Percentiles rank a stretch among this genome's conserved stretches.
Conservation (phyloP, 1,139 yeast genomes). For the Hemisphaericaspora subhashii region DNA sequence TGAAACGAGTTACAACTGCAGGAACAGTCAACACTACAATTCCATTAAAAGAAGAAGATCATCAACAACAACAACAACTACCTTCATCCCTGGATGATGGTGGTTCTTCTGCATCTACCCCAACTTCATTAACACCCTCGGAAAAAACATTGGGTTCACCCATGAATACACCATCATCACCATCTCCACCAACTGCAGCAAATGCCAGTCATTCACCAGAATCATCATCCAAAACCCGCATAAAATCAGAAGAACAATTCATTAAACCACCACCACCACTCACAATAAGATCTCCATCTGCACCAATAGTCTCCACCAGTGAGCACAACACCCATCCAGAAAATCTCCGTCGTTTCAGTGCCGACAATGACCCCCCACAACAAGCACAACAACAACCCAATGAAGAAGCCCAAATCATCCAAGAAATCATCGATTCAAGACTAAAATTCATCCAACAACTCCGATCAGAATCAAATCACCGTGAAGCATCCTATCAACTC, state of each 20-base stretch:
- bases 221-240: no score
- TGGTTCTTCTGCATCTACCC: no score
- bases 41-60: not conserved
- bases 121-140: slow-evolving; percentile 4
- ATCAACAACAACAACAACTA: no score
- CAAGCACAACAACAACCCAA: slow-evolving; percentile 5
- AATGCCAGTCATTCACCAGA: not conserved
- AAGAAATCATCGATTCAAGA: slow-evolving; percentile 36
- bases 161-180: not conserved
- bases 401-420: not conserved
- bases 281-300: slow-evolving; percentile 17
- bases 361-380: slow-evolving; percentile 9
- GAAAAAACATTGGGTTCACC: not conserved
- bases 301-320: slow-evolving; percentile 10
- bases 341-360: slow-evolving; percentile 7
- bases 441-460: slow-evolving; percentile 54
- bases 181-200: not conserved
- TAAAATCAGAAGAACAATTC: no score
- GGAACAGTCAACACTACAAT: not conserved
- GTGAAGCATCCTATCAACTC: slow-evolving; percentile 71
- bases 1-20: slow-evolving; percentile 9
- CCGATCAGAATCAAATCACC: slow-evolving; percentile 57
- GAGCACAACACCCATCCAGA: not conserved
- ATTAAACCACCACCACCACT: no score
- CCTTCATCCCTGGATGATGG: not conserved